Conservation (phyloP, 1,284 basidiomycete genomes). For the Rhodotorula mucilaginosa region DNA sequence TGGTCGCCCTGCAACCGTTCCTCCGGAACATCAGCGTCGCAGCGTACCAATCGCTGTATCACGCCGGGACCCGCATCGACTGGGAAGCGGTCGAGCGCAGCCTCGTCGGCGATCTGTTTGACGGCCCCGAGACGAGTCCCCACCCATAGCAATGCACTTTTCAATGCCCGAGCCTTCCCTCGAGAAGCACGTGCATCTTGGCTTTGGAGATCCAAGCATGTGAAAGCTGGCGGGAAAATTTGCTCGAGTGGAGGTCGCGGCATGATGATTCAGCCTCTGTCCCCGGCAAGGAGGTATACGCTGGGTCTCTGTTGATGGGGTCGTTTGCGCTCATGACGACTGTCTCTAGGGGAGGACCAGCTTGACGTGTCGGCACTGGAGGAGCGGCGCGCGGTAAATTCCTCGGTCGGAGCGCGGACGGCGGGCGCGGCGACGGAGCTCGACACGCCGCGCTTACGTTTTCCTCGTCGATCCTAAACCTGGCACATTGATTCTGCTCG, state of each 20-base stretch:
- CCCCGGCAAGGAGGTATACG: background rate
- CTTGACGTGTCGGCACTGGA: background rate
- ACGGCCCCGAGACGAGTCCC: conserved; percentile 47
- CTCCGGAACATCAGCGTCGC: conserved; percentile 82
- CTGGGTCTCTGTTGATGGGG: too few species aligned
- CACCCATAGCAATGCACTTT: background rate
- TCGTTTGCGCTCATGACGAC: too few species aligned
- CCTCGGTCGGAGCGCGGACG: conserved; percentile 1
- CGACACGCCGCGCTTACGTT: background rate
- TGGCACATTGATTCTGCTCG: background rate
- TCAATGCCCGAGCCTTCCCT: background rate
- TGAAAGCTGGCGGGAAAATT: background rate
- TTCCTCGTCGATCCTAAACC: background rate
- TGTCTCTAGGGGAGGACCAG: too few species aligned
- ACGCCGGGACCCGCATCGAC: conserved; percentile 64
- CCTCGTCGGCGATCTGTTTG: conserved; percentile 82
- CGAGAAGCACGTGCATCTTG: too few species aligned
- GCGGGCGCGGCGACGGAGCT: background rate
- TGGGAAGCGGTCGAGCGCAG: conserved; percentile 80
- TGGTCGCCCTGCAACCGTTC: conserved; percentile 78
- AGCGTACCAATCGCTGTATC: conserved; percentile 83
- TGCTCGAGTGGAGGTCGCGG: background rate
- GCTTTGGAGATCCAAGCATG: background rate
- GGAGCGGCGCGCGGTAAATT: background rate
- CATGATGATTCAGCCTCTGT: background rate